phyloP scores from a whole-genome alignment of 164 flowering plant species.

The Cinnamomum micranthum region DNA sequence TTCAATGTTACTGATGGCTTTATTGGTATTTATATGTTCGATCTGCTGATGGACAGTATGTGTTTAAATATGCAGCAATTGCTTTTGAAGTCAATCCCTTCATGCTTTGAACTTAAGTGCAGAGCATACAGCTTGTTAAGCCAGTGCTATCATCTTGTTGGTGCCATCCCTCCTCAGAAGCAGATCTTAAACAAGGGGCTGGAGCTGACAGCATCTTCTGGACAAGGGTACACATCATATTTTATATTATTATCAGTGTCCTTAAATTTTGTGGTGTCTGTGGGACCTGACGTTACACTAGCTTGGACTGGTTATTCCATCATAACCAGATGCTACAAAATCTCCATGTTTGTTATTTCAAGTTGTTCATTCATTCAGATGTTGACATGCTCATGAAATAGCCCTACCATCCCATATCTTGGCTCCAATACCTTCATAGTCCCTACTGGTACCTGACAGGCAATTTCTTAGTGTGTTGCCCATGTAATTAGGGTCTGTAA shows the following conservation, averaged over 20 bases:
- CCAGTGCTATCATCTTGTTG: conserved; percentile 86
- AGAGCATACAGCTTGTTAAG: conserved; percentile 69
- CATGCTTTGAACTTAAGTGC: conserved; percentile 87
- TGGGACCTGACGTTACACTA: background rate
- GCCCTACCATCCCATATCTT: too few relatives aligned
- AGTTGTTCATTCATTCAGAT: too few relatives aligned
- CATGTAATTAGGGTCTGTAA: too few relatives aligned
- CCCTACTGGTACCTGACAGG: too few relatives aligned
- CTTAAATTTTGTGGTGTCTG: background rate
- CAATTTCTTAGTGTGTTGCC: too few relatives aligned
- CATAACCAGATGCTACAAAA: too few relatives aligned
- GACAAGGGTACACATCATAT: conserved; percentile 47
- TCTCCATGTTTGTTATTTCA: too few relatives aligned
- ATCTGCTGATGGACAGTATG: conserved; percentile 1
- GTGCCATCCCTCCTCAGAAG: conserved; percentile 68
- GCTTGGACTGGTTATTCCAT: background rate
- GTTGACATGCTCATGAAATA: too few relatives aligned
- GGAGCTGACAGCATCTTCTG: conserved; percentile 48
- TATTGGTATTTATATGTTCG: background rate
- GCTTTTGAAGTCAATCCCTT: conserved; percentile 78
- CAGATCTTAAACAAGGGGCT: conserved; percentile 65
- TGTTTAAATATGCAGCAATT: conserved; percentile 46
- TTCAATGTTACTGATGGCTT: background rate
- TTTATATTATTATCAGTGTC: background rate
- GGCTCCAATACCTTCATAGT: too few relatives aligned